Conservation (phyloP, 2,329 filamentous ascomycete genomes). For the Diplodia sapinea region DNA sequence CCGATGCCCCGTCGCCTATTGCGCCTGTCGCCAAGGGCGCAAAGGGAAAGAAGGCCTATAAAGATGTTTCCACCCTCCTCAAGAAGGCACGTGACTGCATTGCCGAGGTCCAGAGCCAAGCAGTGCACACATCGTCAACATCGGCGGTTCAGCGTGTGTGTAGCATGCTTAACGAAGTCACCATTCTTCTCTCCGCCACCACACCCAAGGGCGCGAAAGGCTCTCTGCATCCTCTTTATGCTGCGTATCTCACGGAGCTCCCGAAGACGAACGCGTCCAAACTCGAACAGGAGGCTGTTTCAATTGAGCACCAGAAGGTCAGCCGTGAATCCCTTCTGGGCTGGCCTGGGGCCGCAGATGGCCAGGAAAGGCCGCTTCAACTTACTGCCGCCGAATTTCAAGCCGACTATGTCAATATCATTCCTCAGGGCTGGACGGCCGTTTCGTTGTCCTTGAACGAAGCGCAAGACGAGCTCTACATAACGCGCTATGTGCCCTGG, state of each 20-base stretch:
- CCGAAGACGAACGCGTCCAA: slow-evolving; percentile 72
- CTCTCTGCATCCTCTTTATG: slow-evolving; percentile 48
- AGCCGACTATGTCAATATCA: slow-evolving; percentile 80
- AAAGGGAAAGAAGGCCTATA: slow-evolving; percentile 32
- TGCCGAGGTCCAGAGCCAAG: slow-evolving; percentile 64
- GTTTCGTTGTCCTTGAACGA: slow-evolving; percentile 86
- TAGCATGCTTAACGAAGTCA: slow-evolving; percentile 45
- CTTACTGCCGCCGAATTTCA: slow-evolving; percentile 65
- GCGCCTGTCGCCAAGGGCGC: slow-evolving; percentile 8
- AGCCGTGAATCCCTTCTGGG: slow-evolving; percentile 45
- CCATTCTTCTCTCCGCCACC: slow-evolving; percentile 49
- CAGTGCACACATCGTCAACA: slow-evolving; percentile 61
- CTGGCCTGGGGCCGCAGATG: slow-evolving; percentile 48
- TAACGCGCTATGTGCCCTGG: slow-evolving; percentile 80
- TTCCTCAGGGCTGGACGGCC: slow-evolving; percentile 82
- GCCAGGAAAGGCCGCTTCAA: slow-evolving; percentile 43
- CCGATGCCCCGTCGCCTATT: slow-evolving; percentile 34
- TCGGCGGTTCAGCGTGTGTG: slow-evolving; percentile 61
- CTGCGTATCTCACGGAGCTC: slow-evolving; percentile 60
- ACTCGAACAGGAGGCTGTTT: slow-evolving; percentile 65
- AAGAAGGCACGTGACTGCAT: slow-evolving; percentile 70
- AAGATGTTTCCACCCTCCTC: slow-evolving; percentile 64
- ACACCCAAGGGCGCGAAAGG: slow-evolving; percentile 40
- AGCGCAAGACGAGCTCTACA: slow-evolving; percentile 79
- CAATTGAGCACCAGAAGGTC: slow-evolving; percentile 55